Evolutionary conservation across 1,139 yeast genomes (phyloP), one percentile per base, ranked within the genome.

Genomic region (Debaryomycetaceae sp.): DNA sequence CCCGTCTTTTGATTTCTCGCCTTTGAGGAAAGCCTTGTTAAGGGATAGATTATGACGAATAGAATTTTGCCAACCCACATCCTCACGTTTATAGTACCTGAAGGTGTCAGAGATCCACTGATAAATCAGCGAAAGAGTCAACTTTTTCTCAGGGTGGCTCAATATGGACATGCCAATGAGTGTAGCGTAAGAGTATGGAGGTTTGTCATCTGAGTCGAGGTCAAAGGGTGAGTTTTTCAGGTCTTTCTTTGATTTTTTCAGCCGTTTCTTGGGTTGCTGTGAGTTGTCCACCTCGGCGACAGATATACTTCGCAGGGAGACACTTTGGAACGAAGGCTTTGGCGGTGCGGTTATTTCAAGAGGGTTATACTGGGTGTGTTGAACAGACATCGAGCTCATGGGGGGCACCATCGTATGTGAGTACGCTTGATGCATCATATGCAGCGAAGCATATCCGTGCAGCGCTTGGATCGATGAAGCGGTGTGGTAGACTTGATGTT

Each of bases 51-150:
- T 83, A 55, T 85, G 95, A 38, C 95, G 79, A 42, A 85, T 85
- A 18, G 94, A 83, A 54, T 85, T 85, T 51, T 85, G 95, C 96
- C 96, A 85, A 18, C 97, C 96, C 11, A 88, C 84, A 45, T 88
- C 95, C 39, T 84, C 84, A 40, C 76, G 77, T 42, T 82, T 77
- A 56, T 91, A 93, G 55, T 82, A 91, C 40, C 70, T 75, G 58
- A 89, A 91, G 24, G 94, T 83, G 32, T 79, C 80, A 11, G 94
- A 78, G 30, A 91, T 93, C 98, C 98, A 91, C 43, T 69, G 73
- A 61, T 91, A 91, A 32, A 91, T 93, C 49, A 88, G 96, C 0
- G 96, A 78, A 34, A 91, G 67, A 1, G 98, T 91, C 34, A 93
- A 70, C 46, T 78, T 76, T 38, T 86, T 78, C 18, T 76, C 80